Evolutionary conservation across 495 filamentous ascomycete genomes (phyloP).

Genomic region (Penicillium goetzii): DNA sequence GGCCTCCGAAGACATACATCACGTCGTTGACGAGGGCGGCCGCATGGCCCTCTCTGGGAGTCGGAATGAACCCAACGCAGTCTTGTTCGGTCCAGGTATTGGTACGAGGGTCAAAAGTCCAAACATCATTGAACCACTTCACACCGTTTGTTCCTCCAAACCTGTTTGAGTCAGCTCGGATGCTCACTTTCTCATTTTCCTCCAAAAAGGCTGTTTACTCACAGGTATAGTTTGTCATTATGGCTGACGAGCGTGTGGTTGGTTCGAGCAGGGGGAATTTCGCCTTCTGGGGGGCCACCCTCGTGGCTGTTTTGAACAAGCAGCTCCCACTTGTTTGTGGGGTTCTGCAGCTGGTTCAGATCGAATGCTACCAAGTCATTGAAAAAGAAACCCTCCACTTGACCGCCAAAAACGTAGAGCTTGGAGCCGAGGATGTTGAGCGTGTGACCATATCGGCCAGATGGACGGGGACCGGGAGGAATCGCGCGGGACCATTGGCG

Average conservation of each 20-base stretch:
- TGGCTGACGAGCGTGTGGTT: constrained; percentile 94
- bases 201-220: constrained; percentile 37
- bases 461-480: constrained; percentile 78
- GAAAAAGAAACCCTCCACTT: constrained; percentile 97
- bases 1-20: constrained; percentile 99
- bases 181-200: not conserved
- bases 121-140: constrained; percentile 98
- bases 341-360: constrained; percentile 86
- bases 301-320: constrained; percentile 77
- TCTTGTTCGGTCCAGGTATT: constrained; percentile 87
- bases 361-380: constrained; percentile 98
- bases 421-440: constrained; percentile 95
- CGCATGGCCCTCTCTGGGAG: constrained; percentile 91
- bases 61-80: constrained; percentile 96
- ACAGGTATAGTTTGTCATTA: constrained; percentile 93
- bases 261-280: constrained; percentile 86
- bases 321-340: constrained; percentile 90
- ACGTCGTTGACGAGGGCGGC: constrained; percentile 91
- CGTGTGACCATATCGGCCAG: constrained; percentile 94
- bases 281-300: constrained; percentile 62
- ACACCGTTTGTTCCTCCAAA: constrained; percentile 96
- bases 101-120: constrained; percentile 84
- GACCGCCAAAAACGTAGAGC: constrained; percentile 95
- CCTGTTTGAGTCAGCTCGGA: constrained; percentile 43
- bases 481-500: constrained; percentile 96